phyloP scores from a whole-genome alignment of 2,329 filamentous ascomycete genomes.

The Colletotrichum destructivum region DNA sequence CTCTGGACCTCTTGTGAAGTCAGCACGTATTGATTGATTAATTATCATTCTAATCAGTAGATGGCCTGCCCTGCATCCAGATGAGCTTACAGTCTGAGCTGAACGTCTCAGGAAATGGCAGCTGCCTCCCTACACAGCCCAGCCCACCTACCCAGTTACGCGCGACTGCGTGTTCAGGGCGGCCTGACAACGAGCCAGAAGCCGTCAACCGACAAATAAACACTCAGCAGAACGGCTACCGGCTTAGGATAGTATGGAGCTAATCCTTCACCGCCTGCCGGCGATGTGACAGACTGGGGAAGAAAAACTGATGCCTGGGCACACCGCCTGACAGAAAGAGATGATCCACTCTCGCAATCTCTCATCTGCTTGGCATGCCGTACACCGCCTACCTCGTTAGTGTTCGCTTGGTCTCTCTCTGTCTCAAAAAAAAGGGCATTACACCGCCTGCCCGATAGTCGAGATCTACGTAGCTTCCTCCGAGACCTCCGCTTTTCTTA shows the following conservation, averaged over 20 bases:
- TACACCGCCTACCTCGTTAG: not conserved
- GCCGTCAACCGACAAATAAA: not conserved
- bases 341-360: not conserved
- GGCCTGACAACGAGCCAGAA: not conserved
- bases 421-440: not conserved
- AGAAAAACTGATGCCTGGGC: not conserved
- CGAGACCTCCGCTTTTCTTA: not conserved
- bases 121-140: too few relatives aligned
- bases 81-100: too few relatives aligned
- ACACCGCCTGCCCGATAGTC: not conserved
- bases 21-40: too few relatives aligned
- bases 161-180: not conserved
- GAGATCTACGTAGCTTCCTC: not conserved
- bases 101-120: too few relatives aligned
- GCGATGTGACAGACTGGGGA: not conserved
- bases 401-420: not conserved
- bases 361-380: not conserved
- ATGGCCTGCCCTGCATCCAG: too few relatives aligned
- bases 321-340: not conserved
- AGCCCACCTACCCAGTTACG: too few relatives aligned
- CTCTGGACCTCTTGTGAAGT: too few relatives aligned
- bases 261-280: not conserved
- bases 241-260: not conserved
- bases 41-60: too few relatives aligned
- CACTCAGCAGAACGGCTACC: not conserved